These are phyloP conservation scores for Pseudomassariella vexata DNA, from an alignment of 2,329 filamentous ascomycete species.

Conservation along the genomic window DNA sequence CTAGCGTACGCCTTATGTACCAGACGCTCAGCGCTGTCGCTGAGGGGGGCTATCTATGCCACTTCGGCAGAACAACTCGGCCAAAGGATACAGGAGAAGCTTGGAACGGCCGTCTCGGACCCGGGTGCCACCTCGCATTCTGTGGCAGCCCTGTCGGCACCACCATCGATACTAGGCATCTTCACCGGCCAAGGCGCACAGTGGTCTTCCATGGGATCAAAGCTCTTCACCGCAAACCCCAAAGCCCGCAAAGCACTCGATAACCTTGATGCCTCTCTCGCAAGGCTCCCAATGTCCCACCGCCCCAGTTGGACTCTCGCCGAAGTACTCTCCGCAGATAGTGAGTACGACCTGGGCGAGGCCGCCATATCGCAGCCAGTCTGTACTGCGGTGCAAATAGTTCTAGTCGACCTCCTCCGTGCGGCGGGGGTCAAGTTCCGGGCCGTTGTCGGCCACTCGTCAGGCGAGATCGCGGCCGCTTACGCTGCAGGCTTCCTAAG, in stretches of 20 bases:
- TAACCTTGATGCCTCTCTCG: constrained; percentile 1
- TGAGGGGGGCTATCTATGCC: too few species aligned
- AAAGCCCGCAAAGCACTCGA: background rate
- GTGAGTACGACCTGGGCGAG: constrained; percentile 5
- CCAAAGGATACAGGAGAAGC: too few species aligned
- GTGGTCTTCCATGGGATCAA: constrained; percentile 25
- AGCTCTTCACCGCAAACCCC: constrained; percentile 11
- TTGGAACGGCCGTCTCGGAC: background rate
- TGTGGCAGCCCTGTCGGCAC: background rate
- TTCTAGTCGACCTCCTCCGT: constrained; percentile 28
- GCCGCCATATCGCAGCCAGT: constrained; percentile 27
- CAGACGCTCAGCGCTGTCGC: too few species aligned
- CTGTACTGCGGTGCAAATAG: constrained; percentile 34
- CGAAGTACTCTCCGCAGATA: background rate
- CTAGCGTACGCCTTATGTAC: too few species aligned
- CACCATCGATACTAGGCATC: background rate
- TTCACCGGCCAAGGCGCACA: constrained; percentile 29
- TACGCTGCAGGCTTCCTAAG: constrained; percentile 30
- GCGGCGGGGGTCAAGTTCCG: constrained; percentile 28
- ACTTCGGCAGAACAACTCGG: too few species aligned
- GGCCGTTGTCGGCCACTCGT: constrained; percentile 34
- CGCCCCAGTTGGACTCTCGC: constrained; percentile 7
- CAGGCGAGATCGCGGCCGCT: constrained; percentile 37
- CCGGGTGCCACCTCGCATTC: background rate
- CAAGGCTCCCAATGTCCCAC: background rate